Base-by-base conservation (phyloP, 2,329 filamentous ascomycete genomes). In the Cladosporium cucumerinum region DNA sequence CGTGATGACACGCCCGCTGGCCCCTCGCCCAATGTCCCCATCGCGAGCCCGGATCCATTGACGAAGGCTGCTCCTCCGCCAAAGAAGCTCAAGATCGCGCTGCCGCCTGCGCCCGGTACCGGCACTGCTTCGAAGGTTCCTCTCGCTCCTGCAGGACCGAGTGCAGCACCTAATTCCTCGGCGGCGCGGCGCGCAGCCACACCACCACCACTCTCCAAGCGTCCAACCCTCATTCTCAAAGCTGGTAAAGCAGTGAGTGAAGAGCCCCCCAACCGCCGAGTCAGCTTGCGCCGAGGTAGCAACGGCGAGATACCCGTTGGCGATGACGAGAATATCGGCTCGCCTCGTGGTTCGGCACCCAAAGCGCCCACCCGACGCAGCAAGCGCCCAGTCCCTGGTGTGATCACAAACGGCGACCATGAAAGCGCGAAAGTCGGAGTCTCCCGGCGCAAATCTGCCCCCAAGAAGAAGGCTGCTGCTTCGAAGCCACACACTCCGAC, bases 351-450 rank as follows among this genome's bases (percentile, higher is more conserved):
- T 39, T 66, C 30, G 64, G 64, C 63, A 69, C 69, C 25, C 68
- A 69, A 61, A 68, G 66, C 57, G 66, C 69, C 48, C 23, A 58
- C 64, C 2, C 79, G 87, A 72, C 86, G 90, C 59, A 81, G 84
- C 61, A 92, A 89, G 78, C 82, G 87, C 65, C 90, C 90, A 54
- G 89, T 88, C 32, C 90, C 90, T 12, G 90, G 90, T 65, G 82
- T 90, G 69, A 86, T 93, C 71, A 90, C 83, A 7, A 67, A 57
- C 46, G 68, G 69, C 21, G 84, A 85, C 66, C 82, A 85, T 66
- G 85, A 85, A 26, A 85, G 85, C 57, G 84, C 85, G 49, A 86
- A 86, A 52, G 84, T 88, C 72, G 90, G 89, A 66, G 87, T 92
- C 65, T 89, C 89, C 65, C 89, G 87, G 78, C 85, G 90, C 55